These are phyloP conservation scores for Chytriomyces sp. DNA, from an alignment of 192 early-diverging fungal species.

Conservation along the genomic window DNA sequence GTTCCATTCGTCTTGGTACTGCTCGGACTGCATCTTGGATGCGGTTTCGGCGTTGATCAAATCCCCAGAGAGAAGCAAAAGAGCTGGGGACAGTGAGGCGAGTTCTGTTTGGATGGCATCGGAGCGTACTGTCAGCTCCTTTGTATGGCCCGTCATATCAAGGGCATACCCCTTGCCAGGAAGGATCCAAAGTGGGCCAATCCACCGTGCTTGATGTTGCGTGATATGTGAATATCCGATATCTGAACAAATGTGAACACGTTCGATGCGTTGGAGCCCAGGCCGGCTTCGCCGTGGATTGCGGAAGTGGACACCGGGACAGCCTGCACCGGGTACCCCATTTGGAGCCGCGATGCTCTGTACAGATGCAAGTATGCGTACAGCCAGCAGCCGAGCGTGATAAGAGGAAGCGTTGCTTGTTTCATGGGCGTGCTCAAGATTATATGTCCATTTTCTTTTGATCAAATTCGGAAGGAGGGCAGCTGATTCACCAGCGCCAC, in stretches of 20 bases:
- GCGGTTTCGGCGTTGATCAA: constrained; percentile 86
- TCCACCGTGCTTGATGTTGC: constrained; percentile 65
- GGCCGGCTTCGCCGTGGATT: background rate
- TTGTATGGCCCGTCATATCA: background rate
- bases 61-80: constrained; percentile 86
- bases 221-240: constrained; percentile 87
- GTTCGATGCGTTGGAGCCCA: background rate
- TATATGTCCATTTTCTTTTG: no score
- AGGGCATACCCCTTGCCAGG: constrained; percentile 10
- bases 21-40: constrained; percentile 67
- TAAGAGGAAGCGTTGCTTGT: background rate
- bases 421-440: no score
- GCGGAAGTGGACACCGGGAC: background rate
- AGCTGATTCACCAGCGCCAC: no score
- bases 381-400: constrained; percentile 3
- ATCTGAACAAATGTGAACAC: constrained; percentile 55
- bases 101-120: constrained; percentile 68
- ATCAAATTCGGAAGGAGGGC: no score
- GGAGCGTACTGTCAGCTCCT: background rate
- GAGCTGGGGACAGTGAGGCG: constrained; percentile 75
- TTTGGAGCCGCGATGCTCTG: background rate
- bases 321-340: background rate
- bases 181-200: constrained; percentile 68
- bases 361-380: constrained; percentile 2
- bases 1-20: constrained; percentile 82